phyloP scores from a whole-genome alignment of 768 basidiomycete genomes.

The Tricholoma terreum region DNA sequence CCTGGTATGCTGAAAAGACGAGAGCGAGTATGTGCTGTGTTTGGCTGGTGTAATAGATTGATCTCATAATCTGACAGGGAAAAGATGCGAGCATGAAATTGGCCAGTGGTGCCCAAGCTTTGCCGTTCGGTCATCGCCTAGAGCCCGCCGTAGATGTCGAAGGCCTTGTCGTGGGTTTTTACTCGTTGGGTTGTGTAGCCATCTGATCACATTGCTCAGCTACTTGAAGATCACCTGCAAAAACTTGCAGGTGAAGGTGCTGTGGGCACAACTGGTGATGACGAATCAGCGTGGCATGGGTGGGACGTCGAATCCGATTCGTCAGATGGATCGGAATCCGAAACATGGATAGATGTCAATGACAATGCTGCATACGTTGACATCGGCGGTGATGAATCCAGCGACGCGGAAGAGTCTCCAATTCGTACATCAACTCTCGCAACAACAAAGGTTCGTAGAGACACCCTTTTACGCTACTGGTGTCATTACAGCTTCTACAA shows the following conservation, averaged over 20 bases:
- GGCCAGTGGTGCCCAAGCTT: constrained; percentile 56
- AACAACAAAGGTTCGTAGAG: constrained; percentile 69
- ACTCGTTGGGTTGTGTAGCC: not conserved
- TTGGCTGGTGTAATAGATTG: not conserved
- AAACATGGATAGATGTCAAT: constrained; percentile 82
- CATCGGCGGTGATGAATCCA: constrained; percentile 73
- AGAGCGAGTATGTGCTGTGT: constrained; percentile 60
- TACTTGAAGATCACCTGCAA: constrained; percentile 84
- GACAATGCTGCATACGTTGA: constrained; percentile 65
- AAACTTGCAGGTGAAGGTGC: constrained; percentile 65
- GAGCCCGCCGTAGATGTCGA: constrained; percentile 83
- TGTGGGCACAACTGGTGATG: constrained; percentile 42
- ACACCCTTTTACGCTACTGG: not conserved
- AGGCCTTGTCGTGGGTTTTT: constrained; percentile 71
- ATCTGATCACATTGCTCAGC: constrained; percentile 38
- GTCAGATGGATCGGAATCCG: constrained; percentile 38
- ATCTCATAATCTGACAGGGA: constrained; percentile 49
- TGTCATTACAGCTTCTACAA: not conserved
- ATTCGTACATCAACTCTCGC: constrained; percentile 63
- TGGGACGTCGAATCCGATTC: constrained; percentile 86
- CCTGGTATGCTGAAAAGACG: constrained; percentile 86
- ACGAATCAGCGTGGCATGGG: constrained; percentile 75
- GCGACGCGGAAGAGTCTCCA: constrained; percentile 24
- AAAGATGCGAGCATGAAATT: constrained; percentile 86
- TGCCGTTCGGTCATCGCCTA: constrained; percentile 80